Base-by-base conservation (phyloP, 768 basidiomycete species). In the Pleurotus sapidus region DNA sequence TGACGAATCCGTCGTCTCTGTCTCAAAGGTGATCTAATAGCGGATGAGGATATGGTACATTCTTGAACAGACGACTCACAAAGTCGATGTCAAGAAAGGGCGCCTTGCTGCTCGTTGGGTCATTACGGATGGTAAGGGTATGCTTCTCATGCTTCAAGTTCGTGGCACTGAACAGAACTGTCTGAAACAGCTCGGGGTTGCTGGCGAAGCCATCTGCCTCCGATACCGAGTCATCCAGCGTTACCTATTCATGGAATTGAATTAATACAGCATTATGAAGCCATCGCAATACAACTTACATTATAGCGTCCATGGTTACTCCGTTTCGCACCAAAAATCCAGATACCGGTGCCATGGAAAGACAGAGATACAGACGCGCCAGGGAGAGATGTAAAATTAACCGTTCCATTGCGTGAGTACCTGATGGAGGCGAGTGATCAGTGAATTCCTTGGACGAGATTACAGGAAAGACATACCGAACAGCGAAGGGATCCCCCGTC, bases 311-410 rank as follows among this genome's bases (percentile, higher is more conserved):
- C 81, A 61, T 82, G 79, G 54, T 80, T 80, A 5, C 56, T 40
- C 20, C 81, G 72, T 54, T 79, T 78, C 2, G 80, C 75, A 6
- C 84, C 84, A 57, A 74, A 84, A 8, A 84, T 64, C 67, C 74
- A 73, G 17, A 84, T 64, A 4, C 70, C 74, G 9, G 75, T 80
- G 14, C 83, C 83, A 43, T 78, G 78, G 70, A 83, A 84, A 23
- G 63, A 57, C 60, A 83, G 76, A 0, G 69, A 71, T 4, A 69
- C 73, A 23, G 59, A 60, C 5, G 77, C 77, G 7, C 68, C 64
- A 4, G 54, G 71, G 69, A 17, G 59, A 61, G 15, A 69, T 67
- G 53, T 73, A 76, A 3, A 77, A 75, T 18, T 65, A 66, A 15
- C 63, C 65, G 51, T 69, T 71, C 56, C 77, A 74, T 51, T 76